These are phyloP conservation scores for Ophiostoma sp. DNA, from an alignment of 2,329 filamentous ascomycete genomes.

Conservation along the genomic window DNA sequence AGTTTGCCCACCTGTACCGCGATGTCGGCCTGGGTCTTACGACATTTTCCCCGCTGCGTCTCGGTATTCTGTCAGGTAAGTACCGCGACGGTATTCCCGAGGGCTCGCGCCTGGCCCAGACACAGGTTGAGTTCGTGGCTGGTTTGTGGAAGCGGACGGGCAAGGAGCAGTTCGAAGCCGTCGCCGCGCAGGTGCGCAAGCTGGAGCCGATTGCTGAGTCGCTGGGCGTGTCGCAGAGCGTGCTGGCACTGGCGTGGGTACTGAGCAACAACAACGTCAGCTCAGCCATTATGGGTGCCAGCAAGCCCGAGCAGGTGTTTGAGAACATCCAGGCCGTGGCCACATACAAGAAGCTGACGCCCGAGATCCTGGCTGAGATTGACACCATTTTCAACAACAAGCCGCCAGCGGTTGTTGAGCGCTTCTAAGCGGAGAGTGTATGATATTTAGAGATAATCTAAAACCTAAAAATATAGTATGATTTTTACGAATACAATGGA, in stretches of 20 bases:
- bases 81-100: constrained; percentile 64
- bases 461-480: background rate
- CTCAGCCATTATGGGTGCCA: constrained; percentile 63
- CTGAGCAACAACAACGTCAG: constrained; percentile 62
- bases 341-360: constrained; percentile 57
- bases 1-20: constrained; percentile 58
- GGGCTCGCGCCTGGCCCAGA: constrained; percentile 58
- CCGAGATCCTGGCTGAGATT: constrained; percentile 60
- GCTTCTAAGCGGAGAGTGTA: constrained; percentile 32
- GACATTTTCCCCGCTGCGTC: constrained; percentile 53
- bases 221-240: constrained; percentile 58
- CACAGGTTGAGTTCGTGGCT: constrained; percentile 57
- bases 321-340: constrained; percentile 58
- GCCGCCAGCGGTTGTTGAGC: constrained; percentile 46
- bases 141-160: constrained; percentile 55
- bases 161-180: constrained; percentile 53
- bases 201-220: constrained; percentile 64
- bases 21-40: constrained; percentile 58
- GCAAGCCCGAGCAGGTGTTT: constrained; percentile 58
- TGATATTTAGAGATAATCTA: background rate
- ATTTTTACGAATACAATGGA: background rate
- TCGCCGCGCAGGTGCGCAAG: constrained; percentile 57
- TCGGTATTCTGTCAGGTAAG: constrained; percentile 61
- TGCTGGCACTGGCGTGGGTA: constrained; percentile 63
- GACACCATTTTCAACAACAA: constrained; percentile 61